A percentile compares a stretch with the other conserved stretches of the same genome.
phyloP scores from a whole-genome alignment of 441 rosid species.

The Theobroma grandiflorum region DNA sequence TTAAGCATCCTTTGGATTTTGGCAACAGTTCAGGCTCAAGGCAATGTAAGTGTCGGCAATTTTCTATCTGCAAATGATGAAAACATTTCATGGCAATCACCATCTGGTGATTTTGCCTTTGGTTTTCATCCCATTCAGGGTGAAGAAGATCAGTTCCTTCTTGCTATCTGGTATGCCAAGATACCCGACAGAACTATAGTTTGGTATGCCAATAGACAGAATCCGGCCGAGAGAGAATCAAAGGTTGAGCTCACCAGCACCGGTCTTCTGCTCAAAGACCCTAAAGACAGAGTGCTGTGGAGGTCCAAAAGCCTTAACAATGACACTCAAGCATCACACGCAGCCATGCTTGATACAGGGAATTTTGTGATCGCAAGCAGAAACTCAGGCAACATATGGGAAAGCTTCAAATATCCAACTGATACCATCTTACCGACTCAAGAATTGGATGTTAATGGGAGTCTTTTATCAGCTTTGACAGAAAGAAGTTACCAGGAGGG shows the following conservation, averaged over 20 bases:
- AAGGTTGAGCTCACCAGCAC: constrained; percentile 25
- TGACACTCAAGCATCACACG: constrained; percentile 26
- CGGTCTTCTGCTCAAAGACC: constrained; percentile 33
- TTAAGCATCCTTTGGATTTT: not conserved
- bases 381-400: constrained; percentile 38
- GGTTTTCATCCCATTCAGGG: constrained; percentile 31
- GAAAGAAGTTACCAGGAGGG: constrained; percentile 37
- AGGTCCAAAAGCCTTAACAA: not conserved
- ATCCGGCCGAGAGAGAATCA: constrained; percentile 20
- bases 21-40: not conserved
- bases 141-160: constrained; percentile 19
- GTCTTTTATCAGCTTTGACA: constrained; percentile 22
- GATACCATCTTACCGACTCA: constrained; percentile 56
- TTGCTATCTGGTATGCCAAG: constrained; percentile 34
- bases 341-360: constrained; percentile 45
- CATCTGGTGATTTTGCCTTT: constrained; percentile 39
- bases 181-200: constrained; percentile 37
- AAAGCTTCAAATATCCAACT: constrained; percentile 50
- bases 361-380: constrained; percentile 39
- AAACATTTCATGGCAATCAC: constrained; percentile 31
- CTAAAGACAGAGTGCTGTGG: constrained; percentile 37
- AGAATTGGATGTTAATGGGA: not conserved
- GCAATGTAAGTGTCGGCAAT: not conserved
- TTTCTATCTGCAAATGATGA: constrained; percentile 19
- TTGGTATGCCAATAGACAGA: constrained; percentile 29